Conservation (phyloP, 2,329 filamentous ascomycete species). For the Zasmidium cellare region DNA sequence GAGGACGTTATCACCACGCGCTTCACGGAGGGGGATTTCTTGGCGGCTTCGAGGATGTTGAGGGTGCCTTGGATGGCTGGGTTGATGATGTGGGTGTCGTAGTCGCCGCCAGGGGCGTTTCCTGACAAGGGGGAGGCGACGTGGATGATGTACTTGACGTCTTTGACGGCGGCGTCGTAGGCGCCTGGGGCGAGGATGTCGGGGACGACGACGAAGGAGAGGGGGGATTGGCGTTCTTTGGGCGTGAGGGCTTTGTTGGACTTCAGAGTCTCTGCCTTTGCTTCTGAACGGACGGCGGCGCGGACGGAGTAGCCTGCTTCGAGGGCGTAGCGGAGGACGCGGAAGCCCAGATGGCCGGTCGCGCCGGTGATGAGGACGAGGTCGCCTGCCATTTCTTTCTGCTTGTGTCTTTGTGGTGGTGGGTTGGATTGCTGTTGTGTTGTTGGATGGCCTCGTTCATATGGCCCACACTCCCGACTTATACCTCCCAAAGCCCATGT, state of each 20-base stretch:
- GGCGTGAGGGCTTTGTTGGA: slow-evolving; percentile 12
- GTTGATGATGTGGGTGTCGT: slow-evolving; percentile 10
- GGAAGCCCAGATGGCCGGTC: slow-evolving; percentile 41
- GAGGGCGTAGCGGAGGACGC: slow-evolving; percentile 35
- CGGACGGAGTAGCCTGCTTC: slow-evolving; percentile 40
- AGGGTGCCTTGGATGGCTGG: slow-evolving; percentile 39
- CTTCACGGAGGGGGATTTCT: slow-evolving; percentile 36
- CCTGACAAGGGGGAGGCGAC: slow-evolving; percentile 3
- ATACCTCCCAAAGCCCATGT: background rate
- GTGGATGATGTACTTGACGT: slow-evolving; percentile 9
- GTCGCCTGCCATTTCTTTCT: slow-evolving; percentile 19
- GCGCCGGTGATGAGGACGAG: slow-evolving; percentile 40
- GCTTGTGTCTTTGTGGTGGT: background rate
- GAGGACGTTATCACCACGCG: slow-evolving; percentile 45
- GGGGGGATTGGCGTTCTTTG: background rate
- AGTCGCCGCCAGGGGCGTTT: background rate
- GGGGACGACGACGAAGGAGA: slow-evolving; percentile 13
- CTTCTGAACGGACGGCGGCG: slow-evolving; percentile 37
- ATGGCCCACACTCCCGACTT: background rate
- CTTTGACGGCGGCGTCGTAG: slow-evolving; percentile 2
- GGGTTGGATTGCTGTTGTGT: background rate
- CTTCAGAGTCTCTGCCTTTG: slow-evolving; percentile 32
- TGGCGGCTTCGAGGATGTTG: slow-evolving; percentile 40
- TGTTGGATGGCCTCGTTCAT: background rate
- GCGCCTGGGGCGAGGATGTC: slow-evolving; percentile 27